Evolutionary conservation across 495 filamentous ascomycete genomes (phyloP), one percentile per base, ranked within the genome.

Genomic region (Hypomontagnella submonticulosa): DNA sequence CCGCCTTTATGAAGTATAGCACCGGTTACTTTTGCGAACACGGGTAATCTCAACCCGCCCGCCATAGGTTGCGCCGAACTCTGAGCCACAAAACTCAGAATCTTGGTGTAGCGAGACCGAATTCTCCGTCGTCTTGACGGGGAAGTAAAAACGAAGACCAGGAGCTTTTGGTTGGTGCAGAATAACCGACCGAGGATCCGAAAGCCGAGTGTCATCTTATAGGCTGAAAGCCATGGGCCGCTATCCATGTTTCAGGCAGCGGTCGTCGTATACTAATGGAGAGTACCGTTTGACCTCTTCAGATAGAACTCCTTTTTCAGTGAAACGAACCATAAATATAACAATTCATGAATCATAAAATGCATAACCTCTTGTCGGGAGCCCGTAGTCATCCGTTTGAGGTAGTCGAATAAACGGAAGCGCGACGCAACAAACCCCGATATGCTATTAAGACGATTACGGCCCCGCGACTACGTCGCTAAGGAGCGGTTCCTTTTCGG

Each of bases 211-310:
- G 42, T 38, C 60, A 38, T 57, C 60, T 61, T 64, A 69, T 64
- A 69, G 66, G 48, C 66, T 64, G 66, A 69, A 69, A 64, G 55
- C 60, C 44, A 55, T 59, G 49, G 66, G 40, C 58, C 60, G 50
- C 56, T 40, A 56, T 56, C 60, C 66, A 43, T 69, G 38, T 69
- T 62, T 69, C 60, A 63, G 60, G 66, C 38, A 51, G 59, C 66
- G 56, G 51, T 44, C 59, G 51, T 46, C 59, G 19, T 47, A 64
- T 69, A 63, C 61, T 62, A 53, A 58, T 55, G 47, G 51, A 69
- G 66, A 70, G 67, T 70, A 66, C 67, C 62, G 67, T 70, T 70
- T 70, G 67, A 66, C 67, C 67, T 70, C 67, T 65, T 61, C 67
- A 56, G 67, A 70, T 61, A 61, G 6, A 66, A 32, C 51, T 52